Base-by-base conservation (phyloP, 1,139 yeast genomes). In the Debaryomyces nepalensis region DNA sequence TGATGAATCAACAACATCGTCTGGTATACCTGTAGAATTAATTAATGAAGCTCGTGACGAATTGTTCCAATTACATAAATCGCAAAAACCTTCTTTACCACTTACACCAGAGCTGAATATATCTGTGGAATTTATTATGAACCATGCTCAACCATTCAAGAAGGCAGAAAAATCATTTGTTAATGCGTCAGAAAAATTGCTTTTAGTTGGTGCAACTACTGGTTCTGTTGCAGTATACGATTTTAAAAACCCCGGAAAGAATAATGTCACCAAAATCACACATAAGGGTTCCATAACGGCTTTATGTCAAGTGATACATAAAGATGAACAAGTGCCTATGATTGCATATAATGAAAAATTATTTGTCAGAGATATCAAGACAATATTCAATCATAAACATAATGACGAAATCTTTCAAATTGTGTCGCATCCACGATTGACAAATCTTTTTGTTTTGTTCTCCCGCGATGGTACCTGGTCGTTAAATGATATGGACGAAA, bases 61-160 rank as follows among this genome's bases (percentile, higher is more conserved):
- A 26, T 58, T 78, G 18, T 75, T 71, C 49, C 60, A 59, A 20
- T 33, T 66, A 4, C 82, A 78, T 51, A 77, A 75, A 48, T 53
- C 73, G 2, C 61, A 63, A 40, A 77, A 76, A 47, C 57, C 64
- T 4, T 54, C 64, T 10, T 57, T 68, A n/a, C 63, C 70, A 1
- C 50, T 64, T 9, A 39, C 40, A 2, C 49, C 59, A 8, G 61
- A 56, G 5, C 40, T 45, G 26, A 30, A 40, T 4, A 26, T 61
- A 4, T 15, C 45, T 3, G 39, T 57, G 11, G 43, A 44, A 12
- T 41, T 35, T 12, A 37, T 18, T 4, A 21, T 32, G 14, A 48
- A 39, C 6, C 45, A 35, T 21, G 44, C 42, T 14, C 50, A 46
- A 33, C 53, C 53, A n/a, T 48, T 59, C 29, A 54, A 56, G 18